phyloP scores from a whole-genome alignment of 768 basidiomycete genomes.

The Suillus subluteus region DNA sequence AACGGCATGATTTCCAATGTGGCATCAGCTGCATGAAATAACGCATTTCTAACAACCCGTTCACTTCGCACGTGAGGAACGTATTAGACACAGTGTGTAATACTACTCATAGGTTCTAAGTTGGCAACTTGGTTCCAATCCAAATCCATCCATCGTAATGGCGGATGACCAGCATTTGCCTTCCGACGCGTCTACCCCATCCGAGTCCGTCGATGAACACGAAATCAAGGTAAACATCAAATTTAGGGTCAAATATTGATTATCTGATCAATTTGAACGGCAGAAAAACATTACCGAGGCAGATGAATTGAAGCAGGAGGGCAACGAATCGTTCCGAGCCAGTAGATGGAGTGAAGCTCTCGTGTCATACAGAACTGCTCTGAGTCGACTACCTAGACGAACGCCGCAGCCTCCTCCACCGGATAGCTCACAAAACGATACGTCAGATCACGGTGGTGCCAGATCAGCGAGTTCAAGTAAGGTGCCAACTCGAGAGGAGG shows the following conservation, averaged over 20 bases:
- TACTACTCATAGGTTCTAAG: background rate
- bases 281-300: slow-evolving; percentile 55
- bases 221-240: slow-evolving; percentile 1
- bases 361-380: slow-evolving; percentile 65
- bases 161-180: slow-evolving; percentile 8
- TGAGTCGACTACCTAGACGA: slow-evolving; percentile 66
- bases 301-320: slow-evolving; percentile 69
- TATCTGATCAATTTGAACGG: slow-evolving; percentile 12
- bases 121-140: background rate
- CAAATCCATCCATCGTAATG: background rate
- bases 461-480: slow-evolving; percentile 15
- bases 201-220: background rate
- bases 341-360: slow-evolving; percentile 73
- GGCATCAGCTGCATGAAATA: slow-evolving; percentile 1
- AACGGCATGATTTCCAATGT: background rate
- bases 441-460: background rate
- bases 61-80: background rate
- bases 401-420: slow-evolving; percentile 23
- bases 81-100: background rate
- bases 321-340: slow-evolving; percentile 73
- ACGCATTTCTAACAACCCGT: background rate
- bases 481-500: slow-evolving; percentile 18
- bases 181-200: slow-evolving; percentile 2
- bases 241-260: background rate
- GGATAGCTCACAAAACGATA: slow-evolving; percentile 25